Evolutionary conservation across 1,139 yeast species (phyloP).

Genomic region (Debaryomyces sp.): DNA sequence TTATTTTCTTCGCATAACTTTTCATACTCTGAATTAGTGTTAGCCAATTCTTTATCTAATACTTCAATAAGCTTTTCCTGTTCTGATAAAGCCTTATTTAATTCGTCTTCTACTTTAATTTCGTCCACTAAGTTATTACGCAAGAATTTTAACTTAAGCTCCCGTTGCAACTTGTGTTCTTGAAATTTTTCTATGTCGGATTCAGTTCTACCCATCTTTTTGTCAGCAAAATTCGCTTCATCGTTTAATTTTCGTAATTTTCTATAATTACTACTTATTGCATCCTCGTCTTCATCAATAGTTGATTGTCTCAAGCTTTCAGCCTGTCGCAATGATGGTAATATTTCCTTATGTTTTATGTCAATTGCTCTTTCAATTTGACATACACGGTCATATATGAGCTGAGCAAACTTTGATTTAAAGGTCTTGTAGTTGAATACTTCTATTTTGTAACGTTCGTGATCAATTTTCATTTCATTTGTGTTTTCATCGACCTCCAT

Average conservation of each 20-base stretch:
- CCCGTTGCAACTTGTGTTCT: conserved; percentile 20
- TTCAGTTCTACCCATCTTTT: conserved; percentile 48
- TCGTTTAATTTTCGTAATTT: conserved; percentile 52
- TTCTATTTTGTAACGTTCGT: conserved; percentile 15
- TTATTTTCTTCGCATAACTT: conserved; percentile 40
- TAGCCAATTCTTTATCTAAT: conserved; percentile 31
- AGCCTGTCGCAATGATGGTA: conserved; percentile 35
- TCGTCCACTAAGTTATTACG: conserved; percentile 8
- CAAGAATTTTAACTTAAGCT: conserved; percentile 22
- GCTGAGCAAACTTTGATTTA: conserved; percentile 40
- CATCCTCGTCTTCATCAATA: conserved; percentile 52
- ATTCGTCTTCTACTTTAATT: conserved; percentile 7
- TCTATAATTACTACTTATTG: conserved; percentile 51
- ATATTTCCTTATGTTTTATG: conserved; percentile 21
- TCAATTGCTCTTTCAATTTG: conserved; percentile 33
- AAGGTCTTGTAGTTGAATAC: conserved; percentile 39
- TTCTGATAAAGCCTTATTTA: conserved; percentile 17
- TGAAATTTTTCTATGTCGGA: conserved; percentile 27
- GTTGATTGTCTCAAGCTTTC: conserved; percentile 55
- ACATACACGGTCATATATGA: conserved; percentile 38
- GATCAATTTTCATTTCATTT: conserved; percentile 8
- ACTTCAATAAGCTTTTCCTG: conserved; percentile 33
- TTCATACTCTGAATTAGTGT: conserved; percentile 28
- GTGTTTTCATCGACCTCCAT: background rate
- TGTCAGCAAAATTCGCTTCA: conserved; percentile 47